phyloP scores from a whole-genome alignment of 2,329 filamentous ascomycete species.

The Simplicillium aogashimaense region DNA sequence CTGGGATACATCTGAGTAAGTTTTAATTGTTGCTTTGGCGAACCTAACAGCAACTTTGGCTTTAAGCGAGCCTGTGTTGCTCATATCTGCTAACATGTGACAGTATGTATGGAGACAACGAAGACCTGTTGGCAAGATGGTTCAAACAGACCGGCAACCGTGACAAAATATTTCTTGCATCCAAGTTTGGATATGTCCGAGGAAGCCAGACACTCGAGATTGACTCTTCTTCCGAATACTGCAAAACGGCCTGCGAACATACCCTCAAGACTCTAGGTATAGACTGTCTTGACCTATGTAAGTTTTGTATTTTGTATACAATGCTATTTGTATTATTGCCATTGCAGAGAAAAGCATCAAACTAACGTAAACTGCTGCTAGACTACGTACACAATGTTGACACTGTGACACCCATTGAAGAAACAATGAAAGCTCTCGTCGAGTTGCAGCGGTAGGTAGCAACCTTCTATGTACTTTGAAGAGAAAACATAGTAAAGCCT shows the following conservation, averaged over 20 bases:
- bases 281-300: conserved; percentile 40
- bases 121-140: conserved; percentile 34
- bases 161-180: conserved; percentile 32
- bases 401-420: conserved; percentile 25
- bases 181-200: conserved; percentile 14
- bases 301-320: conserved; percentile 33
- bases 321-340: conserved; percentile 6
- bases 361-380: background rate
- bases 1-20: conserved; percentile 2
- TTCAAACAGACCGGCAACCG: conserved; percentile 29
- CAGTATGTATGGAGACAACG: conserved; percentile 28
- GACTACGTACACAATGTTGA: conserved; percentile 6
- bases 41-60: too few relatives aligned
- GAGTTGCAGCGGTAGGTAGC: conserved; percentile 21
- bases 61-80: too few relatives aligned
- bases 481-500: too few relatives aligned
- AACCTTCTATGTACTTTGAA: background rate
- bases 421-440: conserved; percentile 35
- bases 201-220: conserved; percentile 5
- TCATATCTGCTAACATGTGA: too few relatives aligned
- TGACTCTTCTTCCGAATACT: conserved; percentile 14
- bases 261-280: conserved; percentile 33
- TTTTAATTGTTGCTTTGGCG: too few relatives aligned
- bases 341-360: background rate
- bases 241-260: conserved; percentile 10